Conservation (phyloP, 306 rosid genomes). For the Arachis stenosperma region DNA sequence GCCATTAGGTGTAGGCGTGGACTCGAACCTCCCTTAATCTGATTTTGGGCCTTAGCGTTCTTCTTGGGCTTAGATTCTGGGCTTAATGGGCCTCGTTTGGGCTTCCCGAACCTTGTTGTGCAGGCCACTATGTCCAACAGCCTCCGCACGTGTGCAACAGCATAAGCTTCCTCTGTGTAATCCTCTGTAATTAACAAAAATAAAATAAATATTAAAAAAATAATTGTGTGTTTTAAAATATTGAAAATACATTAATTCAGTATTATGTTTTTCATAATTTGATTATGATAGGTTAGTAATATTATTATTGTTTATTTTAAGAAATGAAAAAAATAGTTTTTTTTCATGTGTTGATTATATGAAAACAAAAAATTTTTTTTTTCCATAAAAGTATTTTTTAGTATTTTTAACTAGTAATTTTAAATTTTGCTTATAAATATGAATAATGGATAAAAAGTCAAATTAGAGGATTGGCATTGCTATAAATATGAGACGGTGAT, state of each 20-base stretch:
- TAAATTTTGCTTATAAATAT: no score
- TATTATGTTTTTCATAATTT: not conserved
- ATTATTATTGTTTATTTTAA: not conserved
- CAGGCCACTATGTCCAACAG: constrained; percentile 80
- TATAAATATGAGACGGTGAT: constrained; percentile 7
- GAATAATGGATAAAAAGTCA: not conserved
- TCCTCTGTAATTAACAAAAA: constrained; percentile 53
- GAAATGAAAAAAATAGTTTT: no score
- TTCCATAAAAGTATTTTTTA: no score
- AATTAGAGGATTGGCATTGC: not conserved
- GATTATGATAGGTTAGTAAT: not conserved
- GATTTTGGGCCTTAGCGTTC: constrained; percentile 49
- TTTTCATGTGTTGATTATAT: no score
- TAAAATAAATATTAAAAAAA: not conserved
- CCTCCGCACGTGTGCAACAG: constrained; percentile 75
- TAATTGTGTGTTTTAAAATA: no score
- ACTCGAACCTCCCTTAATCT: constrained; percentile 40
- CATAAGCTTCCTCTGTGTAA: constrained; percentile 58
- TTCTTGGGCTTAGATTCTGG: constrained; percentile 75
- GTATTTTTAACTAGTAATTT: no score
- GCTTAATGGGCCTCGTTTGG: constrained; percentile 52
- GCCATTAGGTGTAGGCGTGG: constrained; percentile 57
- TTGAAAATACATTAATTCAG: no score
- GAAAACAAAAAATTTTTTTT: no score
- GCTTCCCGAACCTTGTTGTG: constrained; percentile 71